phyloP scores from a whole-genome alignment of 2,329 filamentous ascomycete species.

The Pezicula carpinea region DNA sequence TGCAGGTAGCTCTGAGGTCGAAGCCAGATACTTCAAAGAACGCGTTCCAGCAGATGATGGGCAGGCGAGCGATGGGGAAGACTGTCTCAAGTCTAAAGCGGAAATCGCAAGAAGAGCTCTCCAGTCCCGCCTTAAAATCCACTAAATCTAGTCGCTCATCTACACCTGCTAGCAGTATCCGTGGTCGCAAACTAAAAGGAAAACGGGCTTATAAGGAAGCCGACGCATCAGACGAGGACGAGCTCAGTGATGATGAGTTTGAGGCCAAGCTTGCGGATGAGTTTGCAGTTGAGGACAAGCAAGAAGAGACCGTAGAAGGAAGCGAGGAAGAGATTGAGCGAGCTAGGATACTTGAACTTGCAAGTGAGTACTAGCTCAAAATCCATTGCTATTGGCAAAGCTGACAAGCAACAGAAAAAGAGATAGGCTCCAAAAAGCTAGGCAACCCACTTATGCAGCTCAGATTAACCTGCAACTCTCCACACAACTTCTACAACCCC shows the following conservation, averaged over 20 bases:
- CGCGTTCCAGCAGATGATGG: conserved; percentile 41
- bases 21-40: conserved; percentile 29
- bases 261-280: conserved; percentile 71
- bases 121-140: conserved; percentile 57
- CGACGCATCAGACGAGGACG: conserved; percentile 55
- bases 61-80: conserved; percentile 9
- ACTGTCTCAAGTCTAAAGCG: conserved; percentile 46
- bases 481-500: conserved; percentile 95
- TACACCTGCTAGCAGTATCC: conserved; percentile 57
- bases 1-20: conserved; percentile 18
- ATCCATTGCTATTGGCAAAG: not conserved
- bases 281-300: conserved; percentile 37
- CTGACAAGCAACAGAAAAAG: conserved; percentile 55
- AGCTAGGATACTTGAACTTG: conserved; percentile 66
- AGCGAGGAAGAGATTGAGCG: conserved; percentile 55
- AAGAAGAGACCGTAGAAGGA: conserved; percentile 46
- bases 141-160: conserved; percentile 69
- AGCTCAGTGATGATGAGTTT: conserved; percentile 77
- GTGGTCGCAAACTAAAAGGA: conserved; percentile 36
- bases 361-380: conserved; percentile 51
- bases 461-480: conserved; percentile 85
- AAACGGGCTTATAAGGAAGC: conserved; percentile 45
- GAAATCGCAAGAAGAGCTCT: conserved; percentile 39
- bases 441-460: conserved; percentile 92
- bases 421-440: conserved; percentile 86